These are phyloP conservation scores for Solanum medicagineum DNA, from an alignment of 257 asterid genomes.

Conservation along the genomic window DNA sequence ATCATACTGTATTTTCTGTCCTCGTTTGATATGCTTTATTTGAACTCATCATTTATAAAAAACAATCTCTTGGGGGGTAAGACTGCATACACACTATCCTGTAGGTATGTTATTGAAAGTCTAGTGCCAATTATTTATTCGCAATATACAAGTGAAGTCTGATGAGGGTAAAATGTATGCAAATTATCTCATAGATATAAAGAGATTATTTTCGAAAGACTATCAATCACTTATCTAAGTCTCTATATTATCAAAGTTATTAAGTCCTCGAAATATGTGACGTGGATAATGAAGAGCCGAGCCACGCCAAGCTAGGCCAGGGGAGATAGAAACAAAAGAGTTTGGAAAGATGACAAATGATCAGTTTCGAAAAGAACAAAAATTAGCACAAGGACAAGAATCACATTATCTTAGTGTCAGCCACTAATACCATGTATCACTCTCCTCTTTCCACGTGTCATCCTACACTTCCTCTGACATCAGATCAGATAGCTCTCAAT, in stretches of 20 bases:
- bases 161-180: too few species aligned
- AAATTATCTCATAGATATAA: too few species aligned
- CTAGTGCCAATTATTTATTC: neutral
- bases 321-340: neutral
- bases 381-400: neutral
- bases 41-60: neutral
- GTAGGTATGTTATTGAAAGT: neutral
- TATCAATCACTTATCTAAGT: neutral
- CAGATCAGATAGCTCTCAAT: conserved; percentile 12
- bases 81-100: neutral
- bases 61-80: neutral
- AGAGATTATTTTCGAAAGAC: too few species aligned
- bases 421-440: conserved; percentile 3
- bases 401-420: conserved; percentile 5
- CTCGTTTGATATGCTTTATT: neutral
- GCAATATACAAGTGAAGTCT: neutral
- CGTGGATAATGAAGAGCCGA: neutral
- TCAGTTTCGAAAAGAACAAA: neutral
- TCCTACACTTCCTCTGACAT: conserved; percentile 6
- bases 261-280: neutral
- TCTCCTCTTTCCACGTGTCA: conserved; percentile 15
- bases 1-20: neutral
- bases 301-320: neutral
- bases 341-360: neutral
- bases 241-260: neutral